Evolutionary conservation across 2,329 filamentous ascomycete species (phyloP).

Genomic region (Myotisia sp.): DNA sequence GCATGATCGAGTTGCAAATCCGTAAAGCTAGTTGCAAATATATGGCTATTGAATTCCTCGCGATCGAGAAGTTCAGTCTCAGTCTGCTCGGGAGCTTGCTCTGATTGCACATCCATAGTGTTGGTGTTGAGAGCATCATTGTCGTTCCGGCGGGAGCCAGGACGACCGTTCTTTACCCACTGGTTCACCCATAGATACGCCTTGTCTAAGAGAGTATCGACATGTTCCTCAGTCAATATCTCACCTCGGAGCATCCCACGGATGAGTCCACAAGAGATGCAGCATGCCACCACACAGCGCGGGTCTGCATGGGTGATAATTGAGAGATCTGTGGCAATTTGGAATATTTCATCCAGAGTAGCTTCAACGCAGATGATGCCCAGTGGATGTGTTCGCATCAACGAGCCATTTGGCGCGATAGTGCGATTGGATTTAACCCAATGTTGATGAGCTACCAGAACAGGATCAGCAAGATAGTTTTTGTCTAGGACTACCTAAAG

Average conservation of each 20-base stretch:
- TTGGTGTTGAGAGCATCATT: too few species aligned
- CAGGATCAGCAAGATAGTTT: constrained; percentile 30
- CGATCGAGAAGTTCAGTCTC: constrained; percentile 22
- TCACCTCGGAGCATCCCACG: constrained; percentile 36
- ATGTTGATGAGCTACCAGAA: constrained; percentile 24
- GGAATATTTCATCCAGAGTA: constrained; percentile 32
- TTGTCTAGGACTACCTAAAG: constrained; percentile 21
- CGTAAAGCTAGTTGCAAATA: constrained; percentile 24
- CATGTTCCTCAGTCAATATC: constrained; percentile 25
- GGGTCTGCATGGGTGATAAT: constrained; percentile 39
- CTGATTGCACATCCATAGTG: constrained; percentile 3
- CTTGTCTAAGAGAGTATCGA: constrained; percentile 30
- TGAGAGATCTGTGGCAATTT: constrained; percentile 30
- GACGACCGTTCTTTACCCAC: constrained; percentile 18
- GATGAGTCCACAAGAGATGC: constrained; percentile 34
- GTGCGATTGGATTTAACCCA: constrained; percentile 31
- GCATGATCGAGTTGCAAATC: constrained; percentile 34
- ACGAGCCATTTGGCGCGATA: constrained; percentile 38
- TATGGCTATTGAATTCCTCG: constrained; percentile 31
- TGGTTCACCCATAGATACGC: constrained; percentile 30
- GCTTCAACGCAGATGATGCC: constrained; percentile 35
- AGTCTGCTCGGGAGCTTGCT: constrained; percentile 6
- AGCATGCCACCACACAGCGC: constrained; percentile 38
- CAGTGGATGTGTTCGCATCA: constrained; percentile 41
- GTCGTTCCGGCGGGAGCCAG: too few species aligned